Conservation (phyloP, 2,329 filamentous ascomycete genomes). For the Leptosphaerulina australis region DNA sequence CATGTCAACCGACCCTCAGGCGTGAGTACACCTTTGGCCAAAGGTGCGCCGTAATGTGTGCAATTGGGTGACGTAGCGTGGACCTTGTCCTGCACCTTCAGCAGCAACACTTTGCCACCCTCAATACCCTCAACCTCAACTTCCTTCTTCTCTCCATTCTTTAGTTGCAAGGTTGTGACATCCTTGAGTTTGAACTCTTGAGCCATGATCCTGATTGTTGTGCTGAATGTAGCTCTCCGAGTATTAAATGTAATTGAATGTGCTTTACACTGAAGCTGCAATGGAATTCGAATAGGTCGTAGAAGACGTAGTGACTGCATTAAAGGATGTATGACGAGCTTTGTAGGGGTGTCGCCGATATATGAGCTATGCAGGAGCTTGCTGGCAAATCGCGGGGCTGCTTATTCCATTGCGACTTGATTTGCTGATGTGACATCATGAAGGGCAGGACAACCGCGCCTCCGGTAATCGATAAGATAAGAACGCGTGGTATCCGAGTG, state of each 20-base stretch:
- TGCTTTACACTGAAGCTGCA: conserved; percentile 21
- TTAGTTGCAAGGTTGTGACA: conserved; percentile 73
- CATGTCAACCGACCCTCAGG: conserved; percentile 84
- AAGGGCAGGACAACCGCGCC: conserved; percentile 14
- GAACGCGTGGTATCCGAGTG: conserved; percentile 10
- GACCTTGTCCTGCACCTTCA: conserved; percentile 76
- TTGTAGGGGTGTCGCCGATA: conserved; percentile 15
- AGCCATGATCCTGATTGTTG: conserved; percentile 48
- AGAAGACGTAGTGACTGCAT: conserved; percentile 39
- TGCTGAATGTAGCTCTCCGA: conserved; percentile 34
- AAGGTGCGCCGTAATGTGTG: conserved; percentile 87
- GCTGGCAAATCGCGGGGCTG: conserved; percentile 15
- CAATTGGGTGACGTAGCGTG: conserved; percentile 85
- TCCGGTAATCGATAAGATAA: conserved; percentile 12
- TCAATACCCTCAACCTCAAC: conserved; percentile 89
- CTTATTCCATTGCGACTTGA: conserved; percentile 17
- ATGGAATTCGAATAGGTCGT: conserved; percentile 30
- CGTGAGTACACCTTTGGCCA: conserved; percentile 84
- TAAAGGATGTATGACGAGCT: conserved; percentile 16
- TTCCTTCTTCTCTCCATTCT: conserved; percentile 83
- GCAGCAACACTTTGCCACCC: conserved; percentile 81
- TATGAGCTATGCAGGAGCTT: conserved; percentile 11
- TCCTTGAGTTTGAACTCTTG: conserved; percentile 71
- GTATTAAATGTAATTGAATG: conserved; percentile 21
- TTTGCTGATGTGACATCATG: conserved; percentile 28